Conservation (phyloP, 2,329 filamentous ascomycete species). For the Fusarium sp. region DNA sequence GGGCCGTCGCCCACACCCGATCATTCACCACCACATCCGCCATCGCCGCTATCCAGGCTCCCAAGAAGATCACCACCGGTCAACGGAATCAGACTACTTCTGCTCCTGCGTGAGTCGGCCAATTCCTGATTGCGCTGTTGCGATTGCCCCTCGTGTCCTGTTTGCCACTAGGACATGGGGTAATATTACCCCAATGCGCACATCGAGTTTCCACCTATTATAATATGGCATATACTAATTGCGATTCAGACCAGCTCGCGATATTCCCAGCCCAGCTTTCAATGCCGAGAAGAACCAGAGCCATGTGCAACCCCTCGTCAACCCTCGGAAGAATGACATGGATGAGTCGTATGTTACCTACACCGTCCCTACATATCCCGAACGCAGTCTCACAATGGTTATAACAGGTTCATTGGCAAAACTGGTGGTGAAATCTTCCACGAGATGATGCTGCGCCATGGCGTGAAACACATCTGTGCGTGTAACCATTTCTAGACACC, state of each 20-base stretch:
- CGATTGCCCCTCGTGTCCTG: slow-evolving; percentile 30
- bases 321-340: slow-evolving; percentile 71
- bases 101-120: slow-evolving; percentile 64
- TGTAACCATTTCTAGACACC: slow-evolving; percentile 46
- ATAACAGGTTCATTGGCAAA: slow-evolving; percentile 85
- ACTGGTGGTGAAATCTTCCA: slow-evolving; percentile 97
- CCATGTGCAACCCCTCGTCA: slow-evolving; percentile 78
- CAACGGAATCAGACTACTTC: slow-evolving; percentile 29
- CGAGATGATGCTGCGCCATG: slow-evolving; percentile 97
- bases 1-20: slow-evolving; percentile 57
- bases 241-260: slow-evolving; percentile 59
- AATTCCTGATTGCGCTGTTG: slow-evolving; percentile 9
- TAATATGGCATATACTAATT: slow-evolving; percentile 22
- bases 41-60: slow-evolving; percentile 51
- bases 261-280: slow-evolving; percentile 73
- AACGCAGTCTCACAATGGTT: slow-evolving; percentile 9
- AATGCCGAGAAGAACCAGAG: slow-evolving; percentile 62
- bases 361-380: not conserved
- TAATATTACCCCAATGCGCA: slow-evolving; percentile 5
- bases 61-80: slow-evolving; percentile 15
- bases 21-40: slow-evolving; percentile 56
- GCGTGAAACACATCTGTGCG: slow-evolving; percentile 94
- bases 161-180: slow-evolving; percentile 3
- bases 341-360: slow-evolving; percentile 79
- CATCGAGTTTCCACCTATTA: slow-evolving; percentile 18